Conservation (phyloP, 2,329 filamentous ascomycete genomes). For the Colletotrichum sp. region DNA sequence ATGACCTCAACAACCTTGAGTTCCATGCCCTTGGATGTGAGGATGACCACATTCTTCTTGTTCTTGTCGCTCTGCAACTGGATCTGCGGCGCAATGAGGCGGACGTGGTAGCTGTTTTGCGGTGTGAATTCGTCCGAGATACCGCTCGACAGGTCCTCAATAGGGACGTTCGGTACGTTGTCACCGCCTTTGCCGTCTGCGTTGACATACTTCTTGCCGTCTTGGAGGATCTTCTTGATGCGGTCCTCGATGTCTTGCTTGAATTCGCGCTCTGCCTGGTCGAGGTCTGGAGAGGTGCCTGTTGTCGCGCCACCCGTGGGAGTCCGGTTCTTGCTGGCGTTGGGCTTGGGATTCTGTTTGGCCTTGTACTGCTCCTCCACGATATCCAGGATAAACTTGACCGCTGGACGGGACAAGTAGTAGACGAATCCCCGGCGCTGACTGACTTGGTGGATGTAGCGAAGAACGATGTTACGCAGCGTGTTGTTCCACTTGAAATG, state of each 20-base stretch:
- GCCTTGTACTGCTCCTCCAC: slow-evolving; percentile 90
- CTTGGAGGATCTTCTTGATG: slow-evolving; percentile 83
- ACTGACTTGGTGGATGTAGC: slow-evolving; percentile 96
- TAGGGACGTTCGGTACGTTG: slow-evolving; percentile 43
- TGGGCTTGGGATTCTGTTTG: slow-evolving; percentile 47
- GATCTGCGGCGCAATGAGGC: slow-evolving; percentile 95
- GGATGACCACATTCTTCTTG: slow-evolving; percentile 92
- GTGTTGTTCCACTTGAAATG: slow-evolving; percentile 99
- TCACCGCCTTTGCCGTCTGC: slow-evolving; percentile 59
- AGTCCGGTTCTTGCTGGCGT: slow-evolving; percentile 27
- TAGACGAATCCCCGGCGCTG: slow-evolving; percentile 96
- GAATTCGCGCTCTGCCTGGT: slow-evolving; percentile 60
- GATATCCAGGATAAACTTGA: slow-evolving; percentile 98
- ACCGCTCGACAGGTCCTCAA: slow-evolving; percentile 72
- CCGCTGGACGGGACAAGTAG: slow-evolving; percentile 92
- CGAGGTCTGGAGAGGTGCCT: slow-evolving; percentile 39
- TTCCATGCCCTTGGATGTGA: slow-evolving; percentile 97
- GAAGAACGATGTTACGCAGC: slow-evolving; percentile 91
- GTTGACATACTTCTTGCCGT: slow-evolving; percentile 82
- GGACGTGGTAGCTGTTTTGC: slow-evolving; percentile 93
- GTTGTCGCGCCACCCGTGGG: slow-evolving; percentile 18
- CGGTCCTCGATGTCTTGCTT: slow-evolving; percentile 77
- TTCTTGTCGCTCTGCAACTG: slow-evolving; percentile 99
- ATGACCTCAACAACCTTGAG: slow-evolving; percentile 97
- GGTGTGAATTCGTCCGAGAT: slow-evolving; percentile 88